phyloP scores from a whole-genome alignment of 805 yeast species.

The Zygotorulaspora chibaensis region DNA sequence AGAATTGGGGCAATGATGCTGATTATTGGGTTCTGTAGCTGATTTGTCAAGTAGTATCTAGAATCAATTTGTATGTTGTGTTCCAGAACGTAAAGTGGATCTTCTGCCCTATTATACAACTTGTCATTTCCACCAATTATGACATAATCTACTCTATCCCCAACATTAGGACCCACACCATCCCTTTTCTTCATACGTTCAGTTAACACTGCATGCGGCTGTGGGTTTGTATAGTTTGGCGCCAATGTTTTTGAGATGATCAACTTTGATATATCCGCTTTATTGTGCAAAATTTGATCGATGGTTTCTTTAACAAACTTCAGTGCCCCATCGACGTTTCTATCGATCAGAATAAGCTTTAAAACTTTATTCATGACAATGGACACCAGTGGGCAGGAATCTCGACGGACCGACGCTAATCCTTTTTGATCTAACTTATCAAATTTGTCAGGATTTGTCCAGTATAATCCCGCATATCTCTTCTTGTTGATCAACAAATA shows the following conservation, averaged over 20 bases:
- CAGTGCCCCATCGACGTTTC: slow-evolving; percentile 83
- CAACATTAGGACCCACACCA: slow-evolving; percentile 94
- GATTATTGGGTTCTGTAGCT: slow-evolving; percentile 83
- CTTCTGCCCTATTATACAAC: slow-evolving; percentile 94
- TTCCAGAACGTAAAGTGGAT: slow-evolving; percentile 88
- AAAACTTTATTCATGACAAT: slow-evolving; percentile 90
- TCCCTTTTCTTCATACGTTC: slow-evolving; percentile 95
- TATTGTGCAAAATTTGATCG: slow-evolving; percentile 83
- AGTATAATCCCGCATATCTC: slow-evolving; percentile 93
- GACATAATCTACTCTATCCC: slow-evolving; percentile 97
- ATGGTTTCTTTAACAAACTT: slow-evolving; percentile 80
- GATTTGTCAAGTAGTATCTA: slow-evolving; percentile 88
- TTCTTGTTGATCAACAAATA: slow-evolving; percentile 90
- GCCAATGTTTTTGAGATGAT: slow-evolving; percentile 93
- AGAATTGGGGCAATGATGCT: slow-evolving; percentile 93
- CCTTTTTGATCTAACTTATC: slow-evolving; percentile 99
- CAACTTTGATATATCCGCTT: slow-evolving; percentile 86
- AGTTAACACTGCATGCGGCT: slow-evolving; percentile 95
- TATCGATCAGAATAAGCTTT: slow-evolving; percentile 76
- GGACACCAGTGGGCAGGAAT: slow-evolving; percentile 91
- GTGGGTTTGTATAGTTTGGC: slow-evolving; percentile 91
- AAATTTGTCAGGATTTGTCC: slow-evolving; percentile 89
- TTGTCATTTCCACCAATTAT: slow-evolving; percentile 78
- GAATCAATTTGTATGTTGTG: slow-evolving; percentile 92
- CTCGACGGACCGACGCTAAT: slow-evolving; percentile 96